These are phyloP conservation scores for Oidiodendron maius DNA, from an alignment of 495 filamentous ascomycete genomes.

Conservation along the genomic window DNA sequence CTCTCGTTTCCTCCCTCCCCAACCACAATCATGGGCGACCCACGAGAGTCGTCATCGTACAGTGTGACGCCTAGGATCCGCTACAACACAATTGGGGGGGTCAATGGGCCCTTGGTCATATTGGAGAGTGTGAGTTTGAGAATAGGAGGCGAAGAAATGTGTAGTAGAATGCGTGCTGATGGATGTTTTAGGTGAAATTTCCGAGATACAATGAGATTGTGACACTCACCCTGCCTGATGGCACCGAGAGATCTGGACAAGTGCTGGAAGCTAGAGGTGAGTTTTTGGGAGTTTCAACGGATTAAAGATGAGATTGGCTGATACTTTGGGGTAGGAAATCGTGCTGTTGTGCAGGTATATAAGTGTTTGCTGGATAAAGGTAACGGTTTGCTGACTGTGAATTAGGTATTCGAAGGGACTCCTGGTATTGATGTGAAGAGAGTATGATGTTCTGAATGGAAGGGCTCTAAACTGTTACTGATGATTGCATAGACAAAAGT, in stretches of 20 bases:
- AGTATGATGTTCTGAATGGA: conserved; percentile 39
- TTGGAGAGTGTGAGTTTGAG: conserved; percentile 72
- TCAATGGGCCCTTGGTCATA: conserved; percentile 96
- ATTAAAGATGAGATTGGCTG: conserved; percentile 3
- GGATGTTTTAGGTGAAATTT: conserved; percentile 74
- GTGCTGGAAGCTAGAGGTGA: conserved; percentile 94
- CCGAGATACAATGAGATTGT: conserved; percentile 98
- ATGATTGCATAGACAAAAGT: conserved; percentile 71
- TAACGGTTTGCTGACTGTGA: not conserved
- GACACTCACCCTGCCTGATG: conserved; percentile 90
- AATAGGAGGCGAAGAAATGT: not conserved
- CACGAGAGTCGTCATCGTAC: conserved; percentile 67
- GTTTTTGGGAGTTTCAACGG: conserved; percentile 15
- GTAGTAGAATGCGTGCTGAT: conserved; percentile 28
- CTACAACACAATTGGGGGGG: conserved; percentile 97
- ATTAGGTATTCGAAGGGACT: conserved; percentile 95
- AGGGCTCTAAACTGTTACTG: not conserved
- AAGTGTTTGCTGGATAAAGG: not conserved
- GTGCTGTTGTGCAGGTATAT: conserved; percentile 84
- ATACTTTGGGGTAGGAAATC: conserved; percentile 53
- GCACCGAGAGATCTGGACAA: conserved; percentile 86
- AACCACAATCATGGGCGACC: conserved; percentile 57
- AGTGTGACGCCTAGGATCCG: conserved; percentile 76
- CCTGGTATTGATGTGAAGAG: conserved; percentile 97
- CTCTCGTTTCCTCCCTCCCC: not conserved